phyloP scores from a whole-genome alignment of 495 filamentous ascomycete species.

The Sphaerosporella brunnea region DNA sequence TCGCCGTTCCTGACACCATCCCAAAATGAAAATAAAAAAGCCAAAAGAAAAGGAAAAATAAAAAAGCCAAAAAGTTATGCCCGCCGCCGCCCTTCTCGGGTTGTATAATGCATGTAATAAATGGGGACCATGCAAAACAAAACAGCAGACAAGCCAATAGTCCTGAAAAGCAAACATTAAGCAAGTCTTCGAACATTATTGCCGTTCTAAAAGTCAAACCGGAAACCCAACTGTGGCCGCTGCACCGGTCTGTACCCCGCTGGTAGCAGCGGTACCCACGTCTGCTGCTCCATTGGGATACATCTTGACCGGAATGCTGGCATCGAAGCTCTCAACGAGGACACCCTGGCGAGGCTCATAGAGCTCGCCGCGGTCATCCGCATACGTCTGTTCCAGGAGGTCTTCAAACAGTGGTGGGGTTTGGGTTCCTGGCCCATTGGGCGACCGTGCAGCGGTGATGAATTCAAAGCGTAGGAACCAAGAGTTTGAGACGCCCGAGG shows the following conservation, averaged over 20 bases:
- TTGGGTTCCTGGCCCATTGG: too few relatives aligned
- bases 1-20: neutral
- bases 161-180: too few relatives aligned
- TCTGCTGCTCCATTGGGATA: conserved; percentile 23
- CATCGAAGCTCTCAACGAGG: conserved; percentile 26
- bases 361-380: conserved; percentile 22
- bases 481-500: conserved; percentile 62
- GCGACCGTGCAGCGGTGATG: conserved; percentile 51
- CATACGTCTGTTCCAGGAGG: conserved; percentile 32
- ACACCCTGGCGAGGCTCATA: conserved; percentile 22
- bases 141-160: neutral
- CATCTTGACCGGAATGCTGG: conserved; percentile 21
- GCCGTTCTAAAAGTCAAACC: conserved; percentile 7
- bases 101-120: too few relatives aligned
- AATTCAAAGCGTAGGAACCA: conserved; percentile 87
- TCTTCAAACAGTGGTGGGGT: conserved; percentile 18
- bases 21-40: neutral
- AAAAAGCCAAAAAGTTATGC: too few relatives aligned
- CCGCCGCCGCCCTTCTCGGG: too few relatives aligned
- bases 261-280: conserved; percentile 4
- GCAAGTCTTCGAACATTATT: too few relatives aligned
- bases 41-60: neutral
- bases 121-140: too few relatives aligned
- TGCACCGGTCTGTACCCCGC: conserved; percentile 12
- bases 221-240: conserved; percentile 20